phyloP scores from a whole-genome alignment of 208 protist genomes.

The Trypanosoma vivax region DNA sequence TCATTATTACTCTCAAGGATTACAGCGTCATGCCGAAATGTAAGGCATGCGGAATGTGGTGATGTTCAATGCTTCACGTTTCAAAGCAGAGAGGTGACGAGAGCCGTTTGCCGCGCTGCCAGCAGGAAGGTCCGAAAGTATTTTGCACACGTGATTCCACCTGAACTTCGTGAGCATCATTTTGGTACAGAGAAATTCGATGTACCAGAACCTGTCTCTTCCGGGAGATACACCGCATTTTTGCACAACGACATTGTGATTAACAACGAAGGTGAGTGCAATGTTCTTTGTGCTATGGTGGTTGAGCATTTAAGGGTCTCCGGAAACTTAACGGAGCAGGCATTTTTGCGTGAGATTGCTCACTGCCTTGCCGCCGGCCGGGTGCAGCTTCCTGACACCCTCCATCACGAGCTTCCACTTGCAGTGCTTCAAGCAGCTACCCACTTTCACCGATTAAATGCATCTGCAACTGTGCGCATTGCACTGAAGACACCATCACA shows the following conservation, averaged over 20 bases:
- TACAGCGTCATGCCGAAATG: background rate
- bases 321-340: constrained; percentile 6
- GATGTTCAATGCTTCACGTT: constrained; percentile 49
- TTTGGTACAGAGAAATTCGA: constrained; percentile 11
- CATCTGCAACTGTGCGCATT: constrained; percentile 6
- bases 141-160: constrained; percentile 54
- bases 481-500: constrained; percentile 13
- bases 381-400: background rate
- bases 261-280: constrained; percentile 3
- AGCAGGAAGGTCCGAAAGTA: constrained; percentile 32
- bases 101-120: constrained; percentile 35
- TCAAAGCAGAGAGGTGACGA: constrained; percentile 25
- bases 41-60: background rate
- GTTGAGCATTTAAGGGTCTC: constrained; percentile 9
- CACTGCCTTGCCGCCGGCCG: constrained; percentile 9
- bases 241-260: constrained; percentile 1
- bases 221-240: constrained; percentile 5
- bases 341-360: constrained; percentile 15
- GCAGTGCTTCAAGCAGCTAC: constrained; percentile 13
- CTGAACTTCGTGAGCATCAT: constrained; percentile 27
- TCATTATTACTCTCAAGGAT: constrained; percentile 26
- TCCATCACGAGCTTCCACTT: constrained; percentile 14
- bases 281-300: constrained; percentile 16
- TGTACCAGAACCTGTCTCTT: background rate
- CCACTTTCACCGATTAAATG: constrained; percentile 12